phyloP scores from a whole-genome alignment of 1,284 basidiomycete species.

The Coniferiporia sulphurascens region DNA sequence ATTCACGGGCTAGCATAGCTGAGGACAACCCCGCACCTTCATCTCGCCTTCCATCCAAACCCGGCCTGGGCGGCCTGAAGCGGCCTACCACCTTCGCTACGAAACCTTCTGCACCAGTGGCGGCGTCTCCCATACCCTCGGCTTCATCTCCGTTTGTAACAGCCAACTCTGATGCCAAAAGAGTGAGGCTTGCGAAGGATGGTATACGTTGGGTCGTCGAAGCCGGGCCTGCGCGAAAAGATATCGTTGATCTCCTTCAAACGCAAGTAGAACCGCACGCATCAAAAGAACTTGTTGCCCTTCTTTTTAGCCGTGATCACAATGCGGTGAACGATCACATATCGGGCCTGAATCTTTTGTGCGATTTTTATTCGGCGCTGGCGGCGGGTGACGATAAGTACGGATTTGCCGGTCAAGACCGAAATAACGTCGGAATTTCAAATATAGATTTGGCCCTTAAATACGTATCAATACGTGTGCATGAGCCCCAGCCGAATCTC shows the following conservation, averaged over 20 bases:
- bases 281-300: conserved; percentile 71
- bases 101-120: conserved; percentile 27
- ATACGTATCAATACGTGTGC: conserved; percentile 87
- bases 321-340: conserved; percentile 93
- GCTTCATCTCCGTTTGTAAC: conserved; percentile 57
- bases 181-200: conserved; percentile 74
- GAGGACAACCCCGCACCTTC: conserved; percentile 37
- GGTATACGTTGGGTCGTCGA: conserved; percentile 81
- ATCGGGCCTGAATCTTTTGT: conserved; percentile 66
- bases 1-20: conserved; percentile 53
- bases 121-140: conserved; percentile 31
- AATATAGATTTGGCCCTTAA: conserved; percentile 93
- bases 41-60: conserved; percentile 39
- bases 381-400: conserved; percentile 56
- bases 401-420: conserved; percentile 46
- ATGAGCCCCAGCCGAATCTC: conserved; percentile 93
- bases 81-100: conserved; percentile 37
- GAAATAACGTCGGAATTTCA: conserved; percentile 72
- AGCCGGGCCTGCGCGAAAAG: conserved; percentile 74
- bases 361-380: conserved; percentile 68
- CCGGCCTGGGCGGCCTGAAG: conserved; percentile 41
- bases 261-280: conserved; percentile 88
- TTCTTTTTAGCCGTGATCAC: conserved; percentile 94
- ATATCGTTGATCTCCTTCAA: conserved; percentile 83
- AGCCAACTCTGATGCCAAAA: conserved; percentile 72